Evolutionary conservation across 768 basidiomycete species (phyloP).

Genomic region (Rhizopogon vinicolor): DNA sequence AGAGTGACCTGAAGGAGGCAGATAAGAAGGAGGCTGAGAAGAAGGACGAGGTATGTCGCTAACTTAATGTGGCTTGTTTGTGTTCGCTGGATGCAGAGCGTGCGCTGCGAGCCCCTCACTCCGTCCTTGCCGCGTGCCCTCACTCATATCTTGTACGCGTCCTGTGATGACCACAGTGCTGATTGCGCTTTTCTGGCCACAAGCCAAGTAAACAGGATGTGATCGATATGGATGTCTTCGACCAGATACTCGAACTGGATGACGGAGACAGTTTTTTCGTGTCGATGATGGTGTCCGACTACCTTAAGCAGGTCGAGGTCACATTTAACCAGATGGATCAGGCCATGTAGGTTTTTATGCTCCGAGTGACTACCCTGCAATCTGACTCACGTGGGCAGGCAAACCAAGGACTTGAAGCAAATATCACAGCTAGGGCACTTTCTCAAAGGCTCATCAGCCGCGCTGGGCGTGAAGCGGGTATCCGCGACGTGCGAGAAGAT

Average conservation of each 20-base stretch:
- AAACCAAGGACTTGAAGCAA: slow-evolving; percentile 50
- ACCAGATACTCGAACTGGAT: slow-evolving; percentile 88
- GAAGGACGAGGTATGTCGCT: slow-evolving; percentile 23
- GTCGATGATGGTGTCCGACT: slow-evolving; percentile 70
- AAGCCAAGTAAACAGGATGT: slow-evolving; percentile 26
- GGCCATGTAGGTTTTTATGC: slow-evolving; percentile 60
- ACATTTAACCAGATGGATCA: slow-evolving; percentile 80
- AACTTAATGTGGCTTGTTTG: neutral
- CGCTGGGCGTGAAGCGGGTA: slow-evolving; percentile 80
- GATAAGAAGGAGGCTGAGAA: slow-evolving; percentile 20
- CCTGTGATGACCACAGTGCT: slow-evolving; percentile 1
- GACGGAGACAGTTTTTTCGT: slow-evolving; percentile 77
- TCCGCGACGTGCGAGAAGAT: slow-evolving; percentile 86
- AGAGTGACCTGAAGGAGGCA: slow-evolving; percentile 6
- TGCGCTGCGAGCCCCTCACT: neutral
- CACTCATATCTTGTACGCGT: neutral
- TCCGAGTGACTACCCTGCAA: slow-evolving; percentile 1
- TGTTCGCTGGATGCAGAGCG: neutral
- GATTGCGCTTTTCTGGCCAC: slow-evolving; percentile 1
- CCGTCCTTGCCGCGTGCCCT: neutral
- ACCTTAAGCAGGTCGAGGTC: slow-evolving; percentile 70
- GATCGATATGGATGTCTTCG: slow-evolving; percentile 78
- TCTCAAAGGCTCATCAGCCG: slow-evolving; percentile 95
- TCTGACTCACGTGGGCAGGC: slow-evolving; percentile 33
- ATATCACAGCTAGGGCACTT: slow-evolving; percentile 86